These are phyloP conservation scores for Cyberlindnera lachancei DNA, from an alignment of 805 yeast genomes.

Conservation along the genomic window DNA sequence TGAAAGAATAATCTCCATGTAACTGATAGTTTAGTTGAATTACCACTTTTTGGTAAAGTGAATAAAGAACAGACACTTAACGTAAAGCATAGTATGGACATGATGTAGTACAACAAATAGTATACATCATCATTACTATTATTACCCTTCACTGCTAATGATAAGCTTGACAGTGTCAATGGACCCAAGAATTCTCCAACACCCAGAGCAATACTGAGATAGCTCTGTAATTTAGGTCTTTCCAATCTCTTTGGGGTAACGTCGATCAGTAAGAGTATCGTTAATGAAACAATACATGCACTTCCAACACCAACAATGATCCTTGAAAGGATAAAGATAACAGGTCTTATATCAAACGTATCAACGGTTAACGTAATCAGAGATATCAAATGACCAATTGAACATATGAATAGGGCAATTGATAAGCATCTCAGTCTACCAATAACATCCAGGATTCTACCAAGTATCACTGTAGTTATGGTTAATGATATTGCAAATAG, in stretches of 20 bases:
- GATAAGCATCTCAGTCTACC: slow-evolving; percentile 41
- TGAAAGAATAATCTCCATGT: too few species aligned
- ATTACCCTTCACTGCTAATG: slow-evolving; percentile 30
- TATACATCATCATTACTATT: slow-evolving; percentile 42
- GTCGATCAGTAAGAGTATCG: slow-evolving; percentile 47
- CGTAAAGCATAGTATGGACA: too few species aligned
- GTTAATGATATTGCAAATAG: slow-evolving; percentile 44
- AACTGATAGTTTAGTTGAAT: too few species aligned
- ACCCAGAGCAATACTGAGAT: slow-evolving; percentile 42
- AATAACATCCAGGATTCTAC: slow-evolving; percentile 48
- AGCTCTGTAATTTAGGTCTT: slow-evolving; percentile 51
- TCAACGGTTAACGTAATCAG: slow-evolving; percentile 39
- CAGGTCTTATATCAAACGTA: too few species aligned
- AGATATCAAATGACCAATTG: slow-evolving; percentile 38
- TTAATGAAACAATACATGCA: slow-evolving; percentile 43
- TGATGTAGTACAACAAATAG: slow-evolving; percentile 28
- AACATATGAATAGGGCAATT: slow-evolving; percentile 31
- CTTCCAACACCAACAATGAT: slow-evolving; percentile 50
- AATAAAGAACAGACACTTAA: too few species aligned
- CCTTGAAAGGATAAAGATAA: slow-evolving; percentile 41
- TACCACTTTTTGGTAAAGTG: too few species aligned
- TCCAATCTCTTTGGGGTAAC: slow-evolving; percentile 40
- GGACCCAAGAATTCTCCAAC: slow-evolving; percentile 51
- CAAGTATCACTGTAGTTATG: slow-evolving; percentile 45
- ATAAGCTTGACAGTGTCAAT: slow-evolving; percentile 44